Evolutionary conservation across 441 rosid species (phyloP).

Genomic region (Corymbia calophylla): DNA sequence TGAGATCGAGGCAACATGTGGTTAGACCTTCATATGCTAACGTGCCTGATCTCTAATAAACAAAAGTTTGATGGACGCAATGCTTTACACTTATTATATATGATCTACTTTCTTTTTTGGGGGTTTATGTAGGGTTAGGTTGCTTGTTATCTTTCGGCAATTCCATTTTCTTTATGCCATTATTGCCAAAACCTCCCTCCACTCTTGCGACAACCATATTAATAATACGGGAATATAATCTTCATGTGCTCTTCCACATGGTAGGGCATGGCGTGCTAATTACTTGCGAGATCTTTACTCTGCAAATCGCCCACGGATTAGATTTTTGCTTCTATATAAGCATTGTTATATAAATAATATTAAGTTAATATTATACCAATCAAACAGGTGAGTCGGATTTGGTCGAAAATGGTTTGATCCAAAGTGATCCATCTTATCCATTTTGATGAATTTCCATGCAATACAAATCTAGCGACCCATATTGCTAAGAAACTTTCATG

Average conservation of each 20-base stretch:
- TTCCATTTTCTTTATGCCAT: background rate
- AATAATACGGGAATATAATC: background rate
- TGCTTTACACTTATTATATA: background rate
- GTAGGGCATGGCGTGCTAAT: background rate
- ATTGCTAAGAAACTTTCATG: too few species aligned
- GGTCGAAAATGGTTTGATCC: rapidly evolving
- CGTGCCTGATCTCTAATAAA: background rate
- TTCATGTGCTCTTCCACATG: background rate
- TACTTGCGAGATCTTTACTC: background rate
- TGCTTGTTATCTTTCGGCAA: background rate
- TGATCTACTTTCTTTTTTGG: background rate
- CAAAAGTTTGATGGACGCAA: background rate
- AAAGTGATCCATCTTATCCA: background rate
- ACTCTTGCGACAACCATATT: background rate
- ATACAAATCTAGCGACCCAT: background rate
- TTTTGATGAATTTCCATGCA: too few species aligned
- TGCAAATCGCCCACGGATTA: background rate
- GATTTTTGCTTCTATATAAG: background rate
- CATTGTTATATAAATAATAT: background rate
- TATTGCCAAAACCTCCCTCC: background rate
- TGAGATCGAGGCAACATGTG: background rate
- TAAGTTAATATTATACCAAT: background rate
- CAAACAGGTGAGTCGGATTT: rapidly evolving
- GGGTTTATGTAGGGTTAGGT: background rate
- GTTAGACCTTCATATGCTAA: background rate